A percentile compares a stretch with the other conserved stretches of the same genome.
phyloP scores from a whole-genome alignment of 2,329 filamentous ascomycete species.

The Colletotrichum sp. region DNA sequence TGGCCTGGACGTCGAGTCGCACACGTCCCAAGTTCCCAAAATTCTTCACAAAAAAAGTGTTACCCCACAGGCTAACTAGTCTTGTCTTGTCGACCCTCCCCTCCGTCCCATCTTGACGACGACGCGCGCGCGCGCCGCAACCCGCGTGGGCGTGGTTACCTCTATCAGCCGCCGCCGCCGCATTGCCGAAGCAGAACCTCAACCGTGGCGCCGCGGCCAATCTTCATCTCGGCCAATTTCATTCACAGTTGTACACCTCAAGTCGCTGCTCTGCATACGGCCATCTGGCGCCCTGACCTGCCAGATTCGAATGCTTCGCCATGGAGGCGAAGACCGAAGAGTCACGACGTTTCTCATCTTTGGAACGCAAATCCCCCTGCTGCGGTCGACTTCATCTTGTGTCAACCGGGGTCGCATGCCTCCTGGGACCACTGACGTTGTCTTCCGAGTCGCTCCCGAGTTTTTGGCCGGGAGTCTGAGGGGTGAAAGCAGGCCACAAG shows the following conservation, averaged over 20 bases:
- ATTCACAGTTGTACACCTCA: background rate
- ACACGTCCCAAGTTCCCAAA: conserved; percentile 15
- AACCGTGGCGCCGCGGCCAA: conserved; percentile 1
- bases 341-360: background rate
- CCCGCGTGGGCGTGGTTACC: background rate
- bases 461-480: background rate
- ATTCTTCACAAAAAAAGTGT: background rate
- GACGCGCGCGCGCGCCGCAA: conserved; percentile 6
- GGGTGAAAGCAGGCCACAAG: background rate
- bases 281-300: background rate
- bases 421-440: conserved; percentile 1
- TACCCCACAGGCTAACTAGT: conserved; percentile 19
- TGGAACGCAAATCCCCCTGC: conserved; percentile 13
- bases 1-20: conserved; percentile 9
- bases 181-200: conserved; percentile 17
- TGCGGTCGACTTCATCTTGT: conserved; percentile 5
- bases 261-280: background rate
- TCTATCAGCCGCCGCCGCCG: conserved; percentile 10
- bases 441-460: conserved; percentile 16
- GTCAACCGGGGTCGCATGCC: conserved; percentile 7
- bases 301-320: background rate
- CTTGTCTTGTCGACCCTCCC: conserved; percentile 1
- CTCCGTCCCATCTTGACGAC: conserved; percentile 12
- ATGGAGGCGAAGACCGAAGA: conserved; percentile 10
- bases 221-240: conserved; percentile 18